These are phyloP conservation scores for Colletotrichum magnum DNA, from an alignment of 2,329 filamentous ascomycete species.

Conservation along the genomic window DNA sequence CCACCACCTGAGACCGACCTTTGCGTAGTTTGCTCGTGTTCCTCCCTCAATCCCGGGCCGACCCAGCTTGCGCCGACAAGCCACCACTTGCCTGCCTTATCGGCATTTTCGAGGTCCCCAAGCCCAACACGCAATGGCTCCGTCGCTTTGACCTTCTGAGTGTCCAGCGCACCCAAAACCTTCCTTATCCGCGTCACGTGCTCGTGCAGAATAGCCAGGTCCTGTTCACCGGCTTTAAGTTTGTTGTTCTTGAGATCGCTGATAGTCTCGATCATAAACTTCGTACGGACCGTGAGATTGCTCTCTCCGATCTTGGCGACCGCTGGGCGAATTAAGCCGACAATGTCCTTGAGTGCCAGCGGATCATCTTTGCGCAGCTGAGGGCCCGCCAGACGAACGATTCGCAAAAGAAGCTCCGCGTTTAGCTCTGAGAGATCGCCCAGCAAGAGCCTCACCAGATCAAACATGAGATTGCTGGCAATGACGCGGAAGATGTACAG, in stretches of 20 bases:
- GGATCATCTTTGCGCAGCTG: conserved; percentile 92
- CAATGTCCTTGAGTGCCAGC: conserved; percentile 88
- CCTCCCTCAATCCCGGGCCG: conserved; percentile 49
- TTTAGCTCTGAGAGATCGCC: conserved; percentile 84
- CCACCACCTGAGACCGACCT: background rate
- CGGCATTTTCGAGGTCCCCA: conserved; percentile 84
- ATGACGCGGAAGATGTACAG: conserved; percentile 95
- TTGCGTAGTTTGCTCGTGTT: conserved; percentile 27
- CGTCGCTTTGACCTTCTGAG: conserved; percentile 75
- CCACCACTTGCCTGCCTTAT: conserved; percentile 98
- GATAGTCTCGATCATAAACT: conserved; percentile 98
- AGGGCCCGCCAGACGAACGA: conserved; percentile 86
- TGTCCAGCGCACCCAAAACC: conserved; percentile 82
- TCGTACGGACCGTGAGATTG: conserved; percentile 87
- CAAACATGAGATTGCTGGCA: conserved; percentile 86
- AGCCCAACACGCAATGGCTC: conserved; percentile 88
- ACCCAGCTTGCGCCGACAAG: conserved; percentile 95
- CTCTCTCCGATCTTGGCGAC: conserved; percentile 76
- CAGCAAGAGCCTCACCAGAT: conserved; percentile 87
- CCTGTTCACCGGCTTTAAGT: conserved; percentile 80
- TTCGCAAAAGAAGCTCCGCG: conserved; percentile 87
- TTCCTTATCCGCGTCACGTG: conserved; percentile 93
- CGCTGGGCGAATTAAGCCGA: conserved; percentile 81
- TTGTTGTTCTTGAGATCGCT: conserved; percentile 95
- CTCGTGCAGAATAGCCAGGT: conserved; percentile 81